These are phyloP conservation scores for Penicillium janthinellum DNA, from an alignment of 2,329 filamentous ascomycete species.

Conservation along the genomic window DNA sequence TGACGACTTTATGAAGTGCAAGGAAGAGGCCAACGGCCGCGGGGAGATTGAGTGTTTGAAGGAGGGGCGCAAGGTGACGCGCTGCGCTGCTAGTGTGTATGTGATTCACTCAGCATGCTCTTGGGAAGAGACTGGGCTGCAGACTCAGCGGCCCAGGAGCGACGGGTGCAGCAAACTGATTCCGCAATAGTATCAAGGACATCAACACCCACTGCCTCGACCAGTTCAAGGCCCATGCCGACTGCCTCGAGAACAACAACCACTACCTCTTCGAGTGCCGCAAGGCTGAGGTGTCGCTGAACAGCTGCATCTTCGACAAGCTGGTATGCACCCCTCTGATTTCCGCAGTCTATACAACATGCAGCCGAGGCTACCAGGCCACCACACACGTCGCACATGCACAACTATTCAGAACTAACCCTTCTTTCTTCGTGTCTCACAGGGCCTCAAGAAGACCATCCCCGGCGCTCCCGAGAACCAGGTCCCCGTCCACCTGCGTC, in stretches of 20 bases:
- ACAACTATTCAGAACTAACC: background rate
- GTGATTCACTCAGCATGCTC: constrained; percentile 42
- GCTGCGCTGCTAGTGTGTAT: constrained; percentile 95
- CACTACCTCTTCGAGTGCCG: constrained; percentile 97
- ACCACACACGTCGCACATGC: background rate
- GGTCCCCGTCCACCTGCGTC: constrained; percentile 72
- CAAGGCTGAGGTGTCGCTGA: constrained; percentile 81
- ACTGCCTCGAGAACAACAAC: constrained; percentile 96
- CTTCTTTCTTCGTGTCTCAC: constrained; percentile 6
- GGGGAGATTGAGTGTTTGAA: constrained; percentile 94
- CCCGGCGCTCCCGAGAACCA: constrained; percentile 71
- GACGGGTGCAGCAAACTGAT: constrained; percentile 1
- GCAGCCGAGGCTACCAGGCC: background rate
- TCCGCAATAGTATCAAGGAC: constrained; percentile 72
- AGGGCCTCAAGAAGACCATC: constrained; percentile 82
- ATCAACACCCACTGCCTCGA: constrained; percentile 92
- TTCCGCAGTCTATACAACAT: background rate
- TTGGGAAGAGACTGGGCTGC: background rate
- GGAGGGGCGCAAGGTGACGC: constrained; percentile 93
- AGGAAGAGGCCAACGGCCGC: constrained; percentile 85
- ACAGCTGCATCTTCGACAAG: constrained; percentile 94
- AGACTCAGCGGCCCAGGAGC: background rate
- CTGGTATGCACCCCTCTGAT: constrained; percentile 62
- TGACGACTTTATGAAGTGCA: constrained; percentile 99
- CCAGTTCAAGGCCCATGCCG: constrained; percentile 91